Percentiles rank a stretch among this genome's conserved stretches.
These are phyloP conservation scores for Penicillium sp. DNA, from an alignment of 2,329 filamentous ascomycete species.

Conservation along the genomic window DNA sequence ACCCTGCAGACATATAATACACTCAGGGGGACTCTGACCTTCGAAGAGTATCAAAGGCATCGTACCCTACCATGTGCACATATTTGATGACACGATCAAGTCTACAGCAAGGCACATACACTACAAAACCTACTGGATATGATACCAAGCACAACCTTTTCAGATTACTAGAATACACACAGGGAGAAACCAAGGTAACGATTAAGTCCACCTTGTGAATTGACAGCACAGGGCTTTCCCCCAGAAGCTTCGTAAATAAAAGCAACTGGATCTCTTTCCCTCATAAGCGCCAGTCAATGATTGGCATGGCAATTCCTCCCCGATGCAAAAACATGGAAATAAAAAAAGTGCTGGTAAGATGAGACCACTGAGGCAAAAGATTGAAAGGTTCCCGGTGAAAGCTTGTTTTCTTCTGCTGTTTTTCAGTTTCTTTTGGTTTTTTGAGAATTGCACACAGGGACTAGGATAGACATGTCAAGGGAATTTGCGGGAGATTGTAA, in stretches of 20 bases:
- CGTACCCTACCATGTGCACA: neutral
- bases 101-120: slow-evolving; percentile 9
- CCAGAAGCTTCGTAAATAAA: slow-evolving; percentile 51
- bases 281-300: slow-evolving; percentile 83
- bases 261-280: slow-evolving; percentile 90
- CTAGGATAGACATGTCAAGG: slow-evolving; percentile 43
- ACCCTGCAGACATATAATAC: neutral
- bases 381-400: slow-evolving; percentile 30
- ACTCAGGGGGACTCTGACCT: neutral
- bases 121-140: slow-evolving; percentile 16
- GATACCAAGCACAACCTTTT: slow-evolving; percentile 37
- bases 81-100: neutral
- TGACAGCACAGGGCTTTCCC: slow-evolving; percentile 97
- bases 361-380: slow-evolving; percentile 29
- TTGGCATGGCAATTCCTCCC: slow-evolving; percentile 43
- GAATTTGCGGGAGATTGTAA: slow-evolving; percentile 26
- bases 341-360: slow-evolving; percentile 27
- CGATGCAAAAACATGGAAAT: slow-evolving; percentile 32
- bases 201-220: slow-evolving; percentile 80
- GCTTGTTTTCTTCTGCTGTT: slow-evolving; percentile 36
- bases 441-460: slow-evolving; percentile 34
- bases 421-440: slow-evolving; percentile 33
- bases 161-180: slow-evolving; percentile 40
- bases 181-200: slow-evolving; percentile 65
- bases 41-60: neutral